Percentiles rank a stretch among this genome's conserved stretches.
Conservation (phyloP, 164 flowering plant species). For the Aristolochia californica region DNA sequence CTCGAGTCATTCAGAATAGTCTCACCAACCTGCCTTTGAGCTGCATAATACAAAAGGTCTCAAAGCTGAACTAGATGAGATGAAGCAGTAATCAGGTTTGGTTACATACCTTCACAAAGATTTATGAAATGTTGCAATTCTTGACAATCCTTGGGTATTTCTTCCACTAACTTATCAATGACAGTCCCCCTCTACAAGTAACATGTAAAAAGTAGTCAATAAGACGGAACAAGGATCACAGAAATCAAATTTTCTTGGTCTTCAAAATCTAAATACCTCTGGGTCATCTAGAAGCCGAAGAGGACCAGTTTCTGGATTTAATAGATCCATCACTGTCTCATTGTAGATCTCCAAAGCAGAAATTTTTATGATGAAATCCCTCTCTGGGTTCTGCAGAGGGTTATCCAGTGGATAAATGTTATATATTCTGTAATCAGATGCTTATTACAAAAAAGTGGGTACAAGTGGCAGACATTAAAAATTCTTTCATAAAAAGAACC, state of each 20-base stretch:
- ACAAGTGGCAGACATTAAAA: too few relatives aligned
- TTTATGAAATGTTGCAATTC: slow-evolving; percentile 68
- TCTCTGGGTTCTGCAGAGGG: slow-evolving; percentile 47
- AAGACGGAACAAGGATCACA: slow-evolving; percentile 2
- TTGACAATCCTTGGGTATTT: slow-evolving; percentile 42
- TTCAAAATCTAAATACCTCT: slow-evolving; percentile 37
- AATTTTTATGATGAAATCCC: slow-evolving; percentile 73
- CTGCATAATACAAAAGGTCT: slow-evolving; percentile 24
- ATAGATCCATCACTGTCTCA: slow-evolving; percentile 85
- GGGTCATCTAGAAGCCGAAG: slow-evolving; percentile 94
- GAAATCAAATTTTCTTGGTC: not conserved
- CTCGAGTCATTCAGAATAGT: slow-evolving; percentile 82
- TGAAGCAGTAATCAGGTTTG: not conserved
- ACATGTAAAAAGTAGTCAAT: not conserved
- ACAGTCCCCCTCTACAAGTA: slow-evolving; percentile 71
- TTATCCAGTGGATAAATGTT: not conserved
- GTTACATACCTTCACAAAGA: slow-evolving; percentile 61
- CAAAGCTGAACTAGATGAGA: not conserved
- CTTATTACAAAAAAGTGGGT: too few relatives aligned
- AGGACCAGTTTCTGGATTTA: slow-evolving; percentile 51
- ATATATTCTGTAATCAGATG: too few relatives aligned
- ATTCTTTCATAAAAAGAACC: too few relatives aligned
- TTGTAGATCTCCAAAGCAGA: slow-evolving; percentile 96
- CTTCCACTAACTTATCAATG: slow-evolving; percentile 80
- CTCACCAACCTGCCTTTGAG: slow-evolving; percentile 87